A percentile compares a stretch with the other conserved stretches of the same genome.
phyloP scores from a whole-genome alignment of 192 early-diverging fungal species.

The Geranomyces variabilis region DNA sequence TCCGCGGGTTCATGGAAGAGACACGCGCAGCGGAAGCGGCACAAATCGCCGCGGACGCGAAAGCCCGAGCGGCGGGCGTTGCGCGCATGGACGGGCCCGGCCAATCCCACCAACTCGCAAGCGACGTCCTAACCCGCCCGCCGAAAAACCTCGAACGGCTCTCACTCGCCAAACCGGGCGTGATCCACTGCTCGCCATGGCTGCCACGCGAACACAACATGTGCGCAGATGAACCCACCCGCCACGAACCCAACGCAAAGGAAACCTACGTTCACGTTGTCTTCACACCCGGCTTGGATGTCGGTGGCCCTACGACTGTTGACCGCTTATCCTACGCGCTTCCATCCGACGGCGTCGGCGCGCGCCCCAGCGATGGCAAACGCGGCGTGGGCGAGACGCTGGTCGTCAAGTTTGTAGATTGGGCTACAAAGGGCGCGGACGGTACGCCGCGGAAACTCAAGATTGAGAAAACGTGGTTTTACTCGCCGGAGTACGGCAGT shows the following conservation, averaged over 20 bases:
- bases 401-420: conserved; percentile 30
- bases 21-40: neutral
- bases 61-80: neutral
- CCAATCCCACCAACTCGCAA: neutral
- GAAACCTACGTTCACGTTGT: conserved; percentile 17
- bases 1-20: conserved; percentile 29
- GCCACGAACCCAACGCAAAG: neutral
- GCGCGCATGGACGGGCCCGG: neutral
- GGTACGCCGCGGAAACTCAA: conserved; percentile 5
- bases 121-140: conserved; percentile 17
- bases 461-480: conserved; percentile 38
- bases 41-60: conserved; percentile 1
- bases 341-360: conserved; percentile 28
- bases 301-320: neutral
- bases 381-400: conserved; percentile 30
- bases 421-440: conserved; percentile 17
- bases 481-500: conserved; percentile 29
- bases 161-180: neutral
- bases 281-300: neutral
- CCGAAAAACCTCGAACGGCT: neutral
- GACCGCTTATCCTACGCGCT: conserved; percentile 7
- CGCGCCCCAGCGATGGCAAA: neutral
- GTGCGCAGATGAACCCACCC: neutral
- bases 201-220: conserved; percentile 28
- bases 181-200: conserved; percentile 19